These are phyloP conservation scores for Sarocladium strictum DNA, from an alignment of 2,329 filamentous ascomycete genomes.

Conservation along the genomic window DNA sequence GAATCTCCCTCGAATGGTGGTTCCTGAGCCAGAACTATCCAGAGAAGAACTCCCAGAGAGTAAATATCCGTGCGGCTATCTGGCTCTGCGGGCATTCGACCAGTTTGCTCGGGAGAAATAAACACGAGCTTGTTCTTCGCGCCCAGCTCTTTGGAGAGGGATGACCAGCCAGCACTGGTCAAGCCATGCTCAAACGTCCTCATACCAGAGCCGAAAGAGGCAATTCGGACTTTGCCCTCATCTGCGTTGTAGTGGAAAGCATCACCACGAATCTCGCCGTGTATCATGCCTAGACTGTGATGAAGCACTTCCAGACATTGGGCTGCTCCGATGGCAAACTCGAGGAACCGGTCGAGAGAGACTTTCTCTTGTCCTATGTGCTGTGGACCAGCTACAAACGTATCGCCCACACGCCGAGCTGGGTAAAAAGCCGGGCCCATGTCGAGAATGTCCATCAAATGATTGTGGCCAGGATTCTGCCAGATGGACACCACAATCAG, in stretches of 20 bases:
- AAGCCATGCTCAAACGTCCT: conserved; percentile 88
- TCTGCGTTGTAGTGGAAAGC: conserved; percentile 81
- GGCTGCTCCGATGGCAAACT: conserved; percentile 84
- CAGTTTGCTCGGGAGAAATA: conserved; percentile 92
- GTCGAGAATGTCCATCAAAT: conserved; percentile 63
- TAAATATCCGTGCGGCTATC: conserved; percentile 93
- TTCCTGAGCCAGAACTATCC: conserved; percentile 74
- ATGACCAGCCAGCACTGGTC: conserved; percentile 78
- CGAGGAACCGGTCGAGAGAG: conserved; percentile 70
- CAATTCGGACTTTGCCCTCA: conserved; percentile 66
- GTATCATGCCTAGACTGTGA: conserved; percentile 77
- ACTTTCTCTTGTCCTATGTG: conserved; percentile 52
- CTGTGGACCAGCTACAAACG: conserved; percentile 39
- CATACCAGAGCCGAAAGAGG: conserved; percentile 81
- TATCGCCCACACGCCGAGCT: conserved; percentile 46
- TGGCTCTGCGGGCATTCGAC: conserved; percentile 84
- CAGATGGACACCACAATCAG: conserved; percentile 77
- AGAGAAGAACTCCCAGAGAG: conserved; percentile 83
- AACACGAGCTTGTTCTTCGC: conserved; percentile 86
- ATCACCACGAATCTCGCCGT: conserved; percentile 86
- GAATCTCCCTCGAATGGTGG: conserved; percentile 74
- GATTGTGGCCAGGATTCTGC: conserved; percentile 69
- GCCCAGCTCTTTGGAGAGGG: conserved; percentile 74
- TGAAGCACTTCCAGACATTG: conserved; percentile 88
- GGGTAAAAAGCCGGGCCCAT: conserved; percentile 71